Conservation (phyloP, 2,329 filamentous ascomycete species). For the Aphanoascus verrucosus region DNA sequence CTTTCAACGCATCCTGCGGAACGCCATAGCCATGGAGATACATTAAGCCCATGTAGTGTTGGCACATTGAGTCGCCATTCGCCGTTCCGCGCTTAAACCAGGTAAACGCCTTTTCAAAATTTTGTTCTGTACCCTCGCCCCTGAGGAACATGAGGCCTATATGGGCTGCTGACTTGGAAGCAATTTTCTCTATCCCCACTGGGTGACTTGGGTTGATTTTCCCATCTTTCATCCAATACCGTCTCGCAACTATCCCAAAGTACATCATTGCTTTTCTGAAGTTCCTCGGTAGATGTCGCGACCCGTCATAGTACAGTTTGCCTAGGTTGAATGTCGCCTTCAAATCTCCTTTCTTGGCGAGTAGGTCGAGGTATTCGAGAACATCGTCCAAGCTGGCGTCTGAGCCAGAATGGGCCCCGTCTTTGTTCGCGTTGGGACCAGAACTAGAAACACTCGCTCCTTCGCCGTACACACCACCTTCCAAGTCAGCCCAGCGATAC, state of each 20-base stretch:
- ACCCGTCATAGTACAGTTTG: constrained; percentile 78
- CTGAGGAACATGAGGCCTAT: constrained; percentile 82
- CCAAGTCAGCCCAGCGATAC: constrained; percentile 78
- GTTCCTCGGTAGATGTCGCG: constrained; percentile 62
- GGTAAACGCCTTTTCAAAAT: constrained; percentile 60
- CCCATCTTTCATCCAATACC: constrained; percentile 76
- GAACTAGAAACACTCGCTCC: constrained; percentile 85
- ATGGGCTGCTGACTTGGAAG: constrained; percentile 73
- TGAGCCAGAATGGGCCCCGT: constrained; percentile 62
- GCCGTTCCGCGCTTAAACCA: constrained; percentile 76
- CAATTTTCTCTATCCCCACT: constrained; percentile 62
- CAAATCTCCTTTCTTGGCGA: constrained; percentile 80
- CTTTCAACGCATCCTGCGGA: constrained; percentile 56
- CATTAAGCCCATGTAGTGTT: constrained; percentile 76
- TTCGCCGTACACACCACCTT: constrained; percentile 87
- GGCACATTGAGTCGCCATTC: constrained; percentile 69
- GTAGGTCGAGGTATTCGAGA: constrained; percentile 82
- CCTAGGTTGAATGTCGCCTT: constrained; percentile 80
- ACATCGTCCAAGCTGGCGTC: constrained; percentile 88
- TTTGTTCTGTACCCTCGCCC: constrained; percentile 72
- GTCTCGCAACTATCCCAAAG: constrained; percentile 66
- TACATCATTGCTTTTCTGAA: constrained; percentile 65
- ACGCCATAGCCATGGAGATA: constrained; percentile 68
- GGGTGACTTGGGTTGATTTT: constrained; percentile 60
- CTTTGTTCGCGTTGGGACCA: constrained; percentile 66